These are phyloP conservation scores for Colletotrichum ledebouriae DNA, from an alignment of 2,329 filamentous ascomycete genomes.

Conservation along the genomic window DNA sequence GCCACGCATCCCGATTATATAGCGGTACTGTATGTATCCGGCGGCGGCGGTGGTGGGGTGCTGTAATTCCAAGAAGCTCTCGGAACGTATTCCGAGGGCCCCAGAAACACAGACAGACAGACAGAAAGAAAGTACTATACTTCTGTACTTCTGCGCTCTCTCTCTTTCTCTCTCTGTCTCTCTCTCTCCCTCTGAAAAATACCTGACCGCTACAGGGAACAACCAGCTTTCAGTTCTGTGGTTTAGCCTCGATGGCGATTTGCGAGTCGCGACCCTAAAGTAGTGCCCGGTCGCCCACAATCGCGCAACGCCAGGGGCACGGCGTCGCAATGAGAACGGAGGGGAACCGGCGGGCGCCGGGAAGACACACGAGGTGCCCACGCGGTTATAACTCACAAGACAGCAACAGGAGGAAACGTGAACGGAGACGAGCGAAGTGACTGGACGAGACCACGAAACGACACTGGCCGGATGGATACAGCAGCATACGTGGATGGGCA, in stretches of 20 bases:
- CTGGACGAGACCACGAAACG: slow-evolving; percentile 19
- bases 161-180: too few relatives aligned
- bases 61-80: not conserved
- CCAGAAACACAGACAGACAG: not conserved
- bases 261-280: slow-evolving; percentile 19
- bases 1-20: not conserved
- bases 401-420: slow-evolving; percentile 20
- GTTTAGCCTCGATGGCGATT: slow-evolving; percentile 26
- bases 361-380: not conserved
- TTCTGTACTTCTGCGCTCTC: not conserved
- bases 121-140: slow-evolving; percentile 1
- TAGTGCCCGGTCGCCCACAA: slow-evolving; percentile 34
- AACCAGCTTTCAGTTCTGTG: slow-evolving; percentile 1
- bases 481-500: slow-evolving; percentile 2
- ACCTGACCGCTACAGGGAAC: slow-evolving; percentile 33
- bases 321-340: slow-evolving; percentile 35
- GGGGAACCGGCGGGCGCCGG: not conserved
- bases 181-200: not conserved
- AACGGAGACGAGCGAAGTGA: slow-evolving; percentile 12
- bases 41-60: slow-evolving; percentile 24
- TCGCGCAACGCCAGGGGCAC: slow-evolving; percentile 38
- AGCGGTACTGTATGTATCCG: not conserved
- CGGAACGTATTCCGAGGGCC: not conserved
- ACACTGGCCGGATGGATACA: not conserved
- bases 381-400: not conserved